Evolutionary conservation across 2,329 filamentous ascomycete species (phyloP), one percentile per base, ranked within the genome.

Genomic region (Achaetomium macrosporum): DNA sequence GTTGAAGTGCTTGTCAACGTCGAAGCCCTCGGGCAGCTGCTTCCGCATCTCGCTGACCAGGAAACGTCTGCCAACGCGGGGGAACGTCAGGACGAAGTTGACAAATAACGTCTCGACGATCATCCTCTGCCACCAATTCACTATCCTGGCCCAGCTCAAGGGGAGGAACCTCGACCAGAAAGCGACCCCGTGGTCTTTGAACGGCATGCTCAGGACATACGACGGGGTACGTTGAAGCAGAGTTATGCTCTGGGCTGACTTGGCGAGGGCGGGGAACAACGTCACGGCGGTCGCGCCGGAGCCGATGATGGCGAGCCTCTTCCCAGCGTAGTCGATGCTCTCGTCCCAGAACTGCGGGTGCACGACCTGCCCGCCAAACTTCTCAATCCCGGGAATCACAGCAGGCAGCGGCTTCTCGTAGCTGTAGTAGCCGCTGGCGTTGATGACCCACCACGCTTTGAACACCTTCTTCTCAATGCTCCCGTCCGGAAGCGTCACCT

Each of bases 231-330:
- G 82, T 69, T 95, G 89, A 2, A 95, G 76, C 81, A 92, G 89
- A 1, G 87, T 92, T 29, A 90, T 82, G 13, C 79, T 77, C 5
- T 69, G 70, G 5, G 86, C 87, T 37, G 77, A 79, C 41, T 85
- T 71, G 1, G 83, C 81, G 42, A 95, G 69, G 43, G 76, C 79
- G 0, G 89, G 90, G 3, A 95, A 67, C 1, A 95, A 75, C 0
- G 89, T 93, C 45, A 92, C 71, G 7, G 88, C 85, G 0, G 90
- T 95, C 2, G 89, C 89, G 8, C 90, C 90, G 15, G 81, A 85
- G 15, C 88, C 88, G 57, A 93, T 81, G 53, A 92, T 75, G 41
- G 88, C 77, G 19, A 92, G 74, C 42, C 80, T 79, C 68, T 90
- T 89, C 65, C 75, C 73, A 6, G 73, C 68, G 65, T 85, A 85